Percentiles rank a stretch among this genome's conserved stretches.
Conservation (phyloP, 306 rosid species). For the Inga laurina region DNA sequence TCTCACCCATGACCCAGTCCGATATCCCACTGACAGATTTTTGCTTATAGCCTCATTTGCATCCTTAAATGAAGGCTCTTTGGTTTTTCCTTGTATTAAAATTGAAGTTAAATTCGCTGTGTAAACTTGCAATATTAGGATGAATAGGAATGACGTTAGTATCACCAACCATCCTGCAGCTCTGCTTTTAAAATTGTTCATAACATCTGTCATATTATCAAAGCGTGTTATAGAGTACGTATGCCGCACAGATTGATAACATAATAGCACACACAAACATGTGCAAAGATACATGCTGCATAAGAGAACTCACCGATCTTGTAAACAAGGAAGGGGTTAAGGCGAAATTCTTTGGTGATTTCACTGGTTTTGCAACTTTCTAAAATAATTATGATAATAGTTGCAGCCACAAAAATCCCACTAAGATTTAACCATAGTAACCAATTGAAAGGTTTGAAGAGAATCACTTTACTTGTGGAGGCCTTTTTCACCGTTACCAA, state of each 20-base stretch:
- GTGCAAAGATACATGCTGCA: neutral
- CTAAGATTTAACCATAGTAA: neutral
- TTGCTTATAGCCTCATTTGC: constrained; percentile 9
- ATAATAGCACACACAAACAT: no score
- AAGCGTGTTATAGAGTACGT: neutral
- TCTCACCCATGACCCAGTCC: neutral
- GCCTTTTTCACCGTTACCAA: neutral
- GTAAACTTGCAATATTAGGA: neutral
- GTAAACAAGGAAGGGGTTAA: neutral
- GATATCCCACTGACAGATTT: neutral
- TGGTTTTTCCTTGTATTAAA: neutral
- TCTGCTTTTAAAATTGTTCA: neutral
- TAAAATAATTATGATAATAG: neutral
- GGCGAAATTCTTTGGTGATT: neutral
- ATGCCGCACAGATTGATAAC: no score
- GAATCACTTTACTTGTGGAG: neutral
- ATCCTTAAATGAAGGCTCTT: constrained; percentile 21
- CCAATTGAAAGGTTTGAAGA: neutral
- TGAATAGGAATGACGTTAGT: neutral
- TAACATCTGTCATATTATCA: neutral
- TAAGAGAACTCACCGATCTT: neutral
- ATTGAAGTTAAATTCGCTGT: neutral
- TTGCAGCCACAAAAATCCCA: neutral
- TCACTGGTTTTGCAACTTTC: neutral
- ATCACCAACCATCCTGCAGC: neutral